These are phyloP conservation scores for Daldinia childiae DNA, from an alignment of 495 filamentous ascomycete species.

Conservation along the genomic window DNA sequence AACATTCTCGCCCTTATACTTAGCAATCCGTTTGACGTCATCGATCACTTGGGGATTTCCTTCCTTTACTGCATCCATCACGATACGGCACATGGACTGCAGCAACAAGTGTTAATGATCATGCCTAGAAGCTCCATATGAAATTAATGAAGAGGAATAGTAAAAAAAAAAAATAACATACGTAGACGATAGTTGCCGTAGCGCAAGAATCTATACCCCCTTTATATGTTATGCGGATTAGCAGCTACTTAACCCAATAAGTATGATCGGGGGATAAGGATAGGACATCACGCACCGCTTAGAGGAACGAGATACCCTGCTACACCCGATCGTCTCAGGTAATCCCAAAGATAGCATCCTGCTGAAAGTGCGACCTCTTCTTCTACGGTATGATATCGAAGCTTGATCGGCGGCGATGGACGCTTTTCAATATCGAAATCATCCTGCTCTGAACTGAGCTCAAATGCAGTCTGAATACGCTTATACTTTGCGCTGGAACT, in stretches of 20 bases:
- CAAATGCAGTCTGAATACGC: conserved; percentile 52
- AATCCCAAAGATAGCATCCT: conserved; percentile 87
- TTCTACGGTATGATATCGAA: conserved; percentile 69
- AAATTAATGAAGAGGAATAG: background rate
- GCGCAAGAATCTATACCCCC: conserved; percentile 80
- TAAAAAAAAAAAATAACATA: background rate
- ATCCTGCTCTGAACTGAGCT: conserved; percentile 51
- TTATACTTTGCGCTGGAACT: conserved; percentile 44
- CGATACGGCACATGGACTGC: conserved; percentile 80
- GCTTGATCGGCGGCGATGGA: conserved; percentile 49
- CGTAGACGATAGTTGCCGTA: conserved; percentile 49
- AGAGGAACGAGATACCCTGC: conserved; percentile 70
- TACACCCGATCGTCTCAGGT: conserved; percentile 70
- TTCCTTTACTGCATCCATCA: conserved; percentile 69
- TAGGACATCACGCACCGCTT: conserved; percentile 18
- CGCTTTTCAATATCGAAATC: conserved; percentile 42
- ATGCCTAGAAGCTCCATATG: background rate
- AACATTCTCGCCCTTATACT: conserved; percentile 60
- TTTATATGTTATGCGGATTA: conserved; percentile 58
- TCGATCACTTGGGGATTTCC: conserved; percentile 72
- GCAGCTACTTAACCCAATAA: background rate
- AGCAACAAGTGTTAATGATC: conserved; percentile 42
- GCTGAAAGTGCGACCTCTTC: conserved; percentile 79
- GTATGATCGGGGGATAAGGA: background rate
- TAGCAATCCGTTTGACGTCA: conserved; percentile 71